Conservation (phyloP, 139 green algal genomes). For the Coelastrella sp. region DNA sequence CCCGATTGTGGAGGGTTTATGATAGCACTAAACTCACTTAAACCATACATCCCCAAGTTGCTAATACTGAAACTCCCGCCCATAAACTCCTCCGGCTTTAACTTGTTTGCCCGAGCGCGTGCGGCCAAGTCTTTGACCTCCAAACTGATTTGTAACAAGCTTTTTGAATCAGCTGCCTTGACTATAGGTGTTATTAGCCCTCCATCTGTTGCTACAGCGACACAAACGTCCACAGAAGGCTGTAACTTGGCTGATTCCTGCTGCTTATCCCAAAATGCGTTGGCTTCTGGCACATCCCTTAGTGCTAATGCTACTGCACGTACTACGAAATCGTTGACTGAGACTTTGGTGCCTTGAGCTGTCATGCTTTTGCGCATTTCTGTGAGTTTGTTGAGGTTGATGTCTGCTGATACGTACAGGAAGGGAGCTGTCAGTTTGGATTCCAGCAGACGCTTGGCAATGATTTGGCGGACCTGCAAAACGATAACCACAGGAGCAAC, state of each 20-base stretch:
- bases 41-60: conserved; percentile 96
- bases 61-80: conserved; percentile 92
- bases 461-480: conserved; percentile 87
- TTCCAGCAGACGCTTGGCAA: conserved; percentile 89
- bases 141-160: conserved; percentile 47
- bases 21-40: conserved; percentile 93
- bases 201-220: conserved; percentile 91
- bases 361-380: conserved; percentile 75
- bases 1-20: conserved; percentile 94
- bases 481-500: background rate
- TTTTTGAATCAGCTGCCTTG: conserved; percentile 75
- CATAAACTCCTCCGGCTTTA: conserved; percentile 95
- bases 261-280: conserved; percentile 66
- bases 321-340: conserved; percentile 96
- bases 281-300: conserved; percentile 80
- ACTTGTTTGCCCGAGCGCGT: conserved; percentile 85
- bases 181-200: conserved; percentile 96
- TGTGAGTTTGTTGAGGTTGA: conserved; percentile 72
- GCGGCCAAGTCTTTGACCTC: conserved; percentile 85
- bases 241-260: conserved; percentile 55
- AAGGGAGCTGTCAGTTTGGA: conserved; percentile 89
- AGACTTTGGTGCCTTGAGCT: conserved; percentile 72
- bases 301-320: conserved; percentile 89
- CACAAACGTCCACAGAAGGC: conserved; percentile 77
- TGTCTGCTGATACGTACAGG: conserved; percentile 80